Evolutionary conservation across 106 monocot species (phyloP).

Genomic region (Iris macrosiphon): DNA sequence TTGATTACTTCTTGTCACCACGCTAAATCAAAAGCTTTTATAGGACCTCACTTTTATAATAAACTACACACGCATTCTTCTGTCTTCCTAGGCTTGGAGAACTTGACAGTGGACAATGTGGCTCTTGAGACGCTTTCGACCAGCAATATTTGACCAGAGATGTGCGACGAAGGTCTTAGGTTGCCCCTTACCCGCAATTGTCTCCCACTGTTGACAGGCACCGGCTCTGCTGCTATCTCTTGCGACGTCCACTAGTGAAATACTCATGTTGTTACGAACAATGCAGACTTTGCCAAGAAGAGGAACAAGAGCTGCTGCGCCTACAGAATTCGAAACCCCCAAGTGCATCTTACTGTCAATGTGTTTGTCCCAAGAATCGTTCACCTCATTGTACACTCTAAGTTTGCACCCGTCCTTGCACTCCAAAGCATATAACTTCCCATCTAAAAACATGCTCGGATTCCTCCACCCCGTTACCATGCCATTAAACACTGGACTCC

Average conservation of each 20-base stretch:
- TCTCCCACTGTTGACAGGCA: neutral
- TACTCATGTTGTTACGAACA: neutral
- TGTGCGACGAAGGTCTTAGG: neutral
- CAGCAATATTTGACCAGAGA: neutral
- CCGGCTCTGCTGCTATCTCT: too few relatives aligned
- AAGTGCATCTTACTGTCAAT: neutral
- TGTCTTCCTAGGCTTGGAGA: neutral
- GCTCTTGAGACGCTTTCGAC: neutral
- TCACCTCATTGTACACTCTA: neutral
- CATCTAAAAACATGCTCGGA: neutral
- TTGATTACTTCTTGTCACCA: too few relatives aligned
- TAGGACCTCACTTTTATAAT: too few relatives aligned
- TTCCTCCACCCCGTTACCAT: conserved; percentile 6
- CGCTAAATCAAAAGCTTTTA: too few relatives aligned
- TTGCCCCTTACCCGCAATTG: neutral
- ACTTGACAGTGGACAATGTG: conserved; percentile 1
- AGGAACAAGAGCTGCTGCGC: neutral
- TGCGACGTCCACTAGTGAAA: neutral
- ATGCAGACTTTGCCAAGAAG: neutral
- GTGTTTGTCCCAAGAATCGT: neutral
- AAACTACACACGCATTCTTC: too few relatives aligned
- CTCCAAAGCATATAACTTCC: conserved; percentile 1
- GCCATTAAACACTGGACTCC: neutral
- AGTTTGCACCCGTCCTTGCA: conserved; percentile 4
- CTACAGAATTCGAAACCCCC: neutral